These are phyloP conservation scores for Austroboletus sp. DNA, from an alignment of 1,284 basidiomycete genomes.

Conservation along the genomic window DNA sequence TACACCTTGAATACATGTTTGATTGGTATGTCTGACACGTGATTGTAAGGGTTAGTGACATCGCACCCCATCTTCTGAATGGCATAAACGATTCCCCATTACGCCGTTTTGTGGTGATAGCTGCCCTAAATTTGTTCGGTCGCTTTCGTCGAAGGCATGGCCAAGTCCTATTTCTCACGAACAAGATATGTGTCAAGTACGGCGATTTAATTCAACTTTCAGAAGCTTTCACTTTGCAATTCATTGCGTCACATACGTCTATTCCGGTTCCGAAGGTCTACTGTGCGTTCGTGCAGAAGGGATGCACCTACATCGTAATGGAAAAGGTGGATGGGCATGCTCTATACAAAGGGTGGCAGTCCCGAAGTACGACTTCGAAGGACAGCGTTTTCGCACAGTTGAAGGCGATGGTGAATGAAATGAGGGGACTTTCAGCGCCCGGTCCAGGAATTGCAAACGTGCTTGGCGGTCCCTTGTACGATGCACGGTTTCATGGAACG, in stretches of 20 bases:
- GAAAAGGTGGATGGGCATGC: conserved; percentile 1
- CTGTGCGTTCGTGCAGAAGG: conserved; percentile 2
- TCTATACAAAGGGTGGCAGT: background rate
- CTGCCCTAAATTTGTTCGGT: background rate
- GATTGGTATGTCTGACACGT: no score
- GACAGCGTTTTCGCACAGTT: conserved; percentile 1
- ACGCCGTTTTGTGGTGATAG: background rate
- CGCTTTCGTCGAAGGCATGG: background rate
- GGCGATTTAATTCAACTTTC: background rate
- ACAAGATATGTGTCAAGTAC: background rate
- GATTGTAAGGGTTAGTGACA: no score
- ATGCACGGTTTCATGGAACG: background rate
- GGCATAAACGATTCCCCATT: background rate
- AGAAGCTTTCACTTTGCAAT: background rate
- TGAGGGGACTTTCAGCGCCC: background rate
- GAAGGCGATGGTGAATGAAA: conserved; percentile 4
- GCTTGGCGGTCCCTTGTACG: conserved; percentile 1
- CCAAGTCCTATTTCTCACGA: background rate
- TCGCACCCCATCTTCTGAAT: no score
- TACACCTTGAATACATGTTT: no score
- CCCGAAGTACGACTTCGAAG: background rate
- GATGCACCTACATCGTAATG: conserved; percentile 6
- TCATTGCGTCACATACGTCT: background rate
- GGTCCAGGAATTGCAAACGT: background rate
- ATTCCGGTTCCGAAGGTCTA: conserved; percentile 7